These are phyloP conservation scores for Candida maesae DNA, from an alignment of 805 yeast genomes.

Conservation along the genomic window DNA sequence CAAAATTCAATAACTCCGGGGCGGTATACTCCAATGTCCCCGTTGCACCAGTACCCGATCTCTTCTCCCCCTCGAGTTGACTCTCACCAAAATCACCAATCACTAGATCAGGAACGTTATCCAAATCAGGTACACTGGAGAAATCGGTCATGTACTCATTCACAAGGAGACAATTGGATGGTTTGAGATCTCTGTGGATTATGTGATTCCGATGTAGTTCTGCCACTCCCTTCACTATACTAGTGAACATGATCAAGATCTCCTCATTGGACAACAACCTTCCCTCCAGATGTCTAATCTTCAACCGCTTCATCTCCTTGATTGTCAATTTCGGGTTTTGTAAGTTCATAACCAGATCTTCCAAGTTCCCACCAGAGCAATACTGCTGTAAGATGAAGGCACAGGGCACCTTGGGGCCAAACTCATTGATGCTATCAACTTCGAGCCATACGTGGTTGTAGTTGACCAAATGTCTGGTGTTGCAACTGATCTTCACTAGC, in stretches of 20 bases:
- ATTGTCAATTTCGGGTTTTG: slow-evolving; percentile 35
- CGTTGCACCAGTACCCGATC: slow-evolving; percentile 76
- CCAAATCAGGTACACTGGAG: slow-evolving; percentile 10
- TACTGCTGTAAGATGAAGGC: slow-evolving; percentile 83
- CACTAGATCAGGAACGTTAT: slow-evolving; percentile 57
- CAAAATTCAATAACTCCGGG: slow-evolving; percentile 49
- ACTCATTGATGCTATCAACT: slow-evolving; percentile 46
- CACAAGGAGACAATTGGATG: slow-evolving; percentile 73
- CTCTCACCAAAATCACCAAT: slow-evolving; percentile 93
- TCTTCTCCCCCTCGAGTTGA: slow-evolving; percentile 59
- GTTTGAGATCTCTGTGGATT: slow-evolving; percentile 86
- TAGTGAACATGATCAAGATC: slow-evolving; percentile 63
- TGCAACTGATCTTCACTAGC: slow-evolving; percentile 46
- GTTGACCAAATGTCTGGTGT: slow-evolving; percentile 60
- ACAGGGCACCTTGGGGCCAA: slow-evolving; percentile 60
- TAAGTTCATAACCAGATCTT: slow-evolving; percentile 49
- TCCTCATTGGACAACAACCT: slow-evolving; percentile 48
- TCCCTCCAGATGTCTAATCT: slow-evolving; percentile 28
- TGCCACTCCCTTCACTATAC: slow-evolving; percentile 64
- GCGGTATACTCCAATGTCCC: slow-evolving; percentile 89
- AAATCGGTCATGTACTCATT: slow-evolving; percentile 22
- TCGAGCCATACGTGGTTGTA: slow-evolving; percentile 95
- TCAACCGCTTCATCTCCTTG: slow-evolving; percentile 35
- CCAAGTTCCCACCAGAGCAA: slow-evolving; percentile 85
- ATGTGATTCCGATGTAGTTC: slow-evolving; percentile 72